Conservation (phyloP, 2,329 filamentous ascomycete genomes). For the Apiospora malaysiana region DNA sequence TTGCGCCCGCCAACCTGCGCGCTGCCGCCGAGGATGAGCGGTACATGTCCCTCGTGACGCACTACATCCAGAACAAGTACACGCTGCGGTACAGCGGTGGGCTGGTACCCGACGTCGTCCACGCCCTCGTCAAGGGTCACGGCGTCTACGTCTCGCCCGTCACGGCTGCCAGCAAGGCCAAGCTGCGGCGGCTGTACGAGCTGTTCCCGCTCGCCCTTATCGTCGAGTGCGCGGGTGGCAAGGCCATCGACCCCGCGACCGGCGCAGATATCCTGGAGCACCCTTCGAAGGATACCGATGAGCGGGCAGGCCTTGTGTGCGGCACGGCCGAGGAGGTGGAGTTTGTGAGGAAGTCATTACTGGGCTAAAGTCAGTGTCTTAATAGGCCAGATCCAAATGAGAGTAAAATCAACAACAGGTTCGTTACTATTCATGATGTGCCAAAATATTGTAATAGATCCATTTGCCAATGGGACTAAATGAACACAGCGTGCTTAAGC, state of each 20-base stretch:
- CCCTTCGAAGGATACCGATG: constrained; percentile 49
- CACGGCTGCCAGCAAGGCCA: constrained; percentile 56
- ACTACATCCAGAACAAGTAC: constrained; percentile 59
- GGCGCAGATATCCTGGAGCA: constrained; percentile 49
- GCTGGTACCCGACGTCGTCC: constrained; percentile 65
- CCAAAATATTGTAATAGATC: background rate
- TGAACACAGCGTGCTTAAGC: too few species aligned
- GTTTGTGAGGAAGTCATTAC: constrained; percentile 31
- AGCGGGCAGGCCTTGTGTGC: constrained; percentile 56
- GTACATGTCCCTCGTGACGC: constrained; percentile 56
- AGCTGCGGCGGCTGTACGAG: constrained; percentile 65
- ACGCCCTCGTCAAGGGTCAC: constrained; percentile 65
- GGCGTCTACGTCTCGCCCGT: constrained; percentile 66
- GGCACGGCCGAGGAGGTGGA: constrained; percentile 57
- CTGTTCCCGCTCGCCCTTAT: constrained; percentile 64
- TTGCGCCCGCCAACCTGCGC: constrained; percentile 67
- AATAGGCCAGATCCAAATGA: background rate
- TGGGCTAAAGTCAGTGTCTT: background rate
- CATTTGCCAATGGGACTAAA: background rate
- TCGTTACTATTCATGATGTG: background rate
- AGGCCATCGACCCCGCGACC: constrained; percentile 55
- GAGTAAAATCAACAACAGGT: background rate
- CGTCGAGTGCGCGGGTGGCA: constrained; percentile 64
- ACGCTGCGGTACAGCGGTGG: constrained; percentile 67
- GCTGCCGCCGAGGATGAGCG: constrained; percentile 55